A percentile compares a stretch with the other conserved stretches of the same genome.
Conservation (phyloP, 2,329 filamentous ascomycete species). For the Colletotrichum liriopes region DNA sequence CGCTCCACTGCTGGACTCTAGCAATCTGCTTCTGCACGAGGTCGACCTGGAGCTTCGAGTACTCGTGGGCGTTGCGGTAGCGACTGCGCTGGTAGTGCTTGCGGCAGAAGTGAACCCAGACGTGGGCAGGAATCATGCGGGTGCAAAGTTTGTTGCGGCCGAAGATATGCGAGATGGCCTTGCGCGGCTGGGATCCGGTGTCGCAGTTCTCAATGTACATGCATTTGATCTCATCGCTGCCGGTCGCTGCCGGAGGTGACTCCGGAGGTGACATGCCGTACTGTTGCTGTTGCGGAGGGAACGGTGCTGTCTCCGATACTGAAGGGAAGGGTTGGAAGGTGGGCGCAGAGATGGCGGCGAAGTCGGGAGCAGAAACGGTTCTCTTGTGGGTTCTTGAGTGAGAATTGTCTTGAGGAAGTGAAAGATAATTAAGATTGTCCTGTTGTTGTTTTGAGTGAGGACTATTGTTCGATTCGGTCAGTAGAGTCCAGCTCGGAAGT, state of each 20-base stretch:
- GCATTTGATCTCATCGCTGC: constrained; percentile 55
- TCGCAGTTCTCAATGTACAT: constrained; percentile 72
- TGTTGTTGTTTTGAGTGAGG: constrained; percentile 41
- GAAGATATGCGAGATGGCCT: constrained; percentile 86
- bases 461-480: constrained; percentile 24
- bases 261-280: constrained; percentile 37
- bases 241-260: constrained; percentile 29
- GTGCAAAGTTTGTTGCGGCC: constrained; percentile 87
- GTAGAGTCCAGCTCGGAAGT: constrained; percentile 31
- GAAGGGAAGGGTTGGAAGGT: constrained; percentile 43
- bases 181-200: constrained; percentile 75
- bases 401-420: constrained; percentile 42
- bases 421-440: constrained; percentile 40
- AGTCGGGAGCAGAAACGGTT: constrained; percentile 65
- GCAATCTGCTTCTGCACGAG: constrained; percentile 75
- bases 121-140: constrained; percentile 75
- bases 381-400: constrained; percentile 61
- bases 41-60: constrained; percentile 74
- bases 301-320: constrained; percentile 39
- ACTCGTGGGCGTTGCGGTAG: constrained; percentile 76
- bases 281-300: constrained; percentile 43
- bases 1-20: constrained; percentile 75
- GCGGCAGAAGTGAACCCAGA: constrained; percentile 85
- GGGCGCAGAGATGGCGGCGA: constrained; percentile 50
- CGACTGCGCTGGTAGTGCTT: constrained; percentile 86